These are phyloP conservation scores for Sistotremastrum suecicum DNA, from an alignment of 768 basidiomycete genomes.

Conservation along the genomic window DNA sequence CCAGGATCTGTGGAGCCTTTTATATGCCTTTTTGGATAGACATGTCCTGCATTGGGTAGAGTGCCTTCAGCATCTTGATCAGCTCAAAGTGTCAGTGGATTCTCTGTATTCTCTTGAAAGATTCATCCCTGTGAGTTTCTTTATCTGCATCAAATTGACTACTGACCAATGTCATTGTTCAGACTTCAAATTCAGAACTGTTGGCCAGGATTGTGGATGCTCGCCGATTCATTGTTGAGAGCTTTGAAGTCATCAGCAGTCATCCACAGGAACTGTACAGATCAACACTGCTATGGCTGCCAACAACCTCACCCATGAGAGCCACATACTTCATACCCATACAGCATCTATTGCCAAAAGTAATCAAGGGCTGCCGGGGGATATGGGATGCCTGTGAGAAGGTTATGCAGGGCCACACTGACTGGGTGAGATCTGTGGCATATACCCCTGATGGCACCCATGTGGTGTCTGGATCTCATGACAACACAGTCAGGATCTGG, in stretches of 20 bases:
- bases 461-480: slow-evolving; percentile 7
- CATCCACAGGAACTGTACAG: no score
- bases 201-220: no score
- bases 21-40: slow-evolving; percentile 7
- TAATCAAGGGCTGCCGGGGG: background rate
- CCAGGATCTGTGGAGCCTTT: background rate
- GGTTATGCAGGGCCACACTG: slow-evolving; percentile 3
- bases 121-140: no score
- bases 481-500: slow-evolving; percentile 9
- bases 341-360: background rate
- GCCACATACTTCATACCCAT: background rate
- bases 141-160: no score
- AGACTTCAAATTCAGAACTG: no score
- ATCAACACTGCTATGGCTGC: background rate
- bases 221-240: no score
- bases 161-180: no score
- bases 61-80: slow-evolving; percentile 4
- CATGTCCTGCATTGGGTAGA: slow-evolving; percentile 14
- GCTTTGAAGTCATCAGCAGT: no score
- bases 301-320: background rate
- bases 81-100: background rate
- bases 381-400: background rate
- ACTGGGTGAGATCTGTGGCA: slow-evolving; percentile 2
- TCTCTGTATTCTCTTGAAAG: no score
- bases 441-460: slow-evolving; percentile 9